Evolutionary conservation across 176 grass and related monocot species (phyloP).

Genomic region (Saccharum spontaneum): DNA sequence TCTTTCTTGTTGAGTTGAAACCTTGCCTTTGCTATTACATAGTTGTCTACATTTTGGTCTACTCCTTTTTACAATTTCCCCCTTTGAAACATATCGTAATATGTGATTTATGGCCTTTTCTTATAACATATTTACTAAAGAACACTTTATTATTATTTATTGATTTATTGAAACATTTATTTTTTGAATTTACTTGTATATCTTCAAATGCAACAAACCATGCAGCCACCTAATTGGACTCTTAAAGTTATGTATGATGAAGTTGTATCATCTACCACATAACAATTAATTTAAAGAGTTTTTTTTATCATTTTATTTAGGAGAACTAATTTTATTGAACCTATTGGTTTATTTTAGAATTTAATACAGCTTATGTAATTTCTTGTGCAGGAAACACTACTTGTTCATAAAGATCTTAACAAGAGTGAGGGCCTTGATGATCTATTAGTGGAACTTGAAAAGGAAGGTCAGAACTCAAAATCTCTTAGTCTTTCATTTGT

Average conservation of each 20-base stretch:
- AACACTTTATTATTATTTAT: background rate
- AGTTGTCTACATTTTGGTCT: background rate
- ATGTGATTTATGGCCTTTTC: background rate
- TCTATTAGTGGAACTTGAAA: constrained; percentile 77
- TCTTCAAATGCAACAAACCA: background rate
- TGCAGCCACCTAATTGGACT: background rate
- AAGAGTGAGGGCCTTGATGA: constrained; percentile 75
- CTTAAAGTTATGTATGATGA: background rate
- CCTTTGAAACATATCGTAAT: background rate
- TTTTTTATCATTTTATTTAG: background rate
- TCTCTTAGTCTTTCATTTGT: background rate
- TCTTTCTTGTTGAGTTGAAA: background rate
- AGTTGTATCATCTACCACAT: background rate
- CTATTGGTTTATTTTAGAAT: constrained; percentile 4
- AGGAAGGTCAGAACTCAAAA: constrained; percentile 53
- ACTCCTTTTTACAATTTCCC: background rate
- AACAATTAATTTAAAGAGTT: background rate
- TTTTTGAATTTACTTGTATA: background rate
- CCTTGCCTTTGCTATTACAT: background rate
- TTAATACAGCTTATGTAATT: background rate
- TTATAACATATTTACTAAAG: background rate
- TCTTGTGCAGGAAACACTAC: constrained; percentile 84
- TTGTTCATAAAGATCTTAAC: constrained; percentile 88
- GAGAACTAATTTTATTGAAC: background rate
- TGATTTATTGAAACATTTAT: background rate